A percentile compares a stretch with the other conserved stretches of the same genome.
phyloP scores from a whole-genome alignment of 306 rosid genomes.

The Prunus salicina region DNA sequence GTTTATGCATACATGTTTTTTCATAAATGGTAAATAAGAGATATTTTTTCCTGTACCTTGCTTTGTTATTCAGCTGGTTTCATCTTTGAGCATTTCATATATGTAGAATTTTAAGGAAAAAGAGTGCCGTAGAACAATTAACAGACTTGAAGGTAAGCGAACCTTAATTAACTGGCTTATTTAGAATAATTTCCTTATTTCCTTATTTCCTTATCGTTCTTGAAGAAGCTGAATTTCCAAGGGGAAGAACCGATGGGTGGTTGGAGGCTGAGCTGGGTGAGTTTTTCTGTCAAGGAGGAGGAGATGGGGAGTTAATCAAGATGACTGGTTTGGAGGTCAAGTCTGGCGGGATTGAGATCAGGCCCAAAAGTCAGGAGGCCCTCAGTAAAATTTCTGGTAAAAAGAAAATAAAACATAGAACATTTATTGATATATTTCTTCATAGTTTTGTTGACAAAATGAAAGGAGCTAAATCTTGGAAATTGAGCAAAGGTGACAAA shows the following conservation, averaged over 20 bases:
- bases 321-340: constrained; percentile 37
- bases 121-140: no score
- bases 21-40: background rate
- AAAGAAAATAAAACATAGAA: background rate
- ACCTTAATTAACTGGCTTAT: no score
- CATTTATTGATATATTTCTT: background rate
- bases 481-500: no score
- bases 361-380: constrained; percentile 30
- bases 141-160: no score
- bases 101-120: no score
- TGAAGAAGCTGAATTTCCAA: constrained; percentile 15
- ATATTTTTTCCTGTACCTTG: background rate
- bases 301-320: constrained; percentile 32
- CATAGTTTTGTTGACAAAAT: no score
- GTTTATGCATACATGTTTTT: background rate
- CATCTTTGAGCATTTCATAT: no score
- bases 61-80: no score
- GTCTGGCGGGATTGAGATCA: constrained; percentile 48
- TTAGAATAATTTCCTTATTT: no score
- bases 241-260: constrained; percentile 52
- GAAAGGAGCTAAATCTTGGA: no score
- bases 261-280: constrained; percentile 57
- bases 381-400: no score
- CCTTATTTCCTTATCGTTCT: no score
- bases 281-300: constrained; percentile 34